Evolutionary conservation across 441 rosid species (phyloP).

Genomic region (Erodium moschatum): DNA sequence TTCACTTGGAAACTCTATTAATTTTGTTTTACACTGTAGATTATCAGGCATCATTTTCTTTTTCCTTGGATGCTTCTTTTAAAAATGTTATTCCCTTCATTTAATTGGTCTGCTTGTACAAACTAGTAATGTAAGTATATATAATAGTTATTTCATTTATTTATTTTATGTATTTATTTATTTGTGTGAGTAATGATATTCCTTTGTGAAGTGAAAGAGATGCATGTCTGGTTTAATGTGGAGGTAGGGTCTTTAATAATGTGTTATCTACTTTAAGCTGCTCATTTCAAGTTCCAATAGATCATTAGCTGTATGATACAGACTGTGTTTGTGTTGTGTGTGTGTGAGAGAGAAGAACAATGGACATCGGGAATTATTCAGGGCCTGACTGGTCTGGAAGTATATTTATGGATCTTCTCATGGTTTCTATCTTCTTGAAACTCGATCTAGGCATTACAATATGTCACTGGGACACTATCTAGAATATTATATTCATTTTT

Average conservation of each 20-base stretch:
- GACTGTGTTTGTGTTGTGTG: constrained; percentile 8
- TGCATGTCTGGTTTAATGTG: constrained; percentile 1
- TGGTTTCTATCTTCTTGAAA: constrained; percentile 20
- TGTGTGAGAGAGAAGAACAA: constrained; percentile 18
- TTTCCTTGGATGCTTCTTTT: too few relatives aligned
- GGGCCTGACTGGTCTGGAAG: constrained; percentile 24
- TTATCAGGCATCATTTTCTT: too few relatives aligned
- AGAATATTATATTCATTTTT: not conserved
- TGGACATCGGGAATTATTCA: constrained; percentile 31
- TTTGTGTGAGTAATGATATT: not conserved
- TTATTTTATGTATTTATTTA: not conserved
- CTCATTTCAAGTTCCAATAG: constrained; percentile 8
- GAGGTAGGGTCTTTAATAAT: constrained; percentile 1
- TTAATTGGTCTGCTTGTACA: not conserved
- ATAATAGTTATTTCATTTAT: not conserved
- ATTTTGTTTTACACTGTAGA: too few relatives aligned
- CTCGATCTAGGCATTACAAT: constrained; percentile 14
- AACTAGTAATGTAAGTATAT: not conserved
- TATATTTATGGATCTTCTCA: constrained; percentile 16
- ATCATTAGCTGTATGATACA: not conserved
- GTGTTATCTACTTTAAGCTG: not conserved
- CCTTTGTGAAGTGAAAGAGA: not conserved
- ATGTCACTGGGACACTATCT: not conserved
- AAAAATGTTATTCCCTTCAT: too few relatives aligned
- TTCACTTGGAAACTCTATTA: too few relatives aligned